These are phyloP conservation scores for Paraconiothyrium sp. DNA, from an alignment of 2,329 filamentous ascomycete genomes.

Conservation along the genomic window DNA sequence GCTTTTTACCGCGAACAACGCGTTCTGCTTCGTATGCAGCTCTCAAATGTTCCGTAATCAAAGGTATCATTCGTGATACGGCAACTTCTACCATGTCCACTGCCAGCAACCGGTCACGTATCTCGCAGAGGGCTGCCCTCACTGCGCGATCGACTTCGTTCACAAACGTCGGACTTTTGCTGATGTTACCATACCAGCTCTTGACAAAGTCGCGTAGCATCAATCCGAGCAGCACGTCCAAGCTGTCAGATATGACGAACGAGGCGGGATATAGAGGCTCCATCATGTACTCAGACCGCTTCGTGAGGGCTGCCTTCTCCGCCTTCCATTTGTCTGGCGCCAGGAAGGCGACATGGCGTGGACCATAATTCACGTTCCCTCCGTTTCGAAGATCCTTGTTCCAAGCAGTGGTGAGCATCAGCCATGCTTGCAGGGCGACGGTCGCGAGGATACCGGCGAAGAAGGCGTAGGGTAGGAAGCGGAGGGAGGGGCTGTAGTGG, in stretches of 20 bases:
- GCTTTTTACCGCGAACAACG: conserved; percentile 82
- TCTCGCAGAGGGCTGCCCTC: conserved; percentile 73
- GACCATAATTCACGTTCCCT: conserved; percentile 54
- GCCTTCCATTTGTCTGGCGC: conserved; percentile 71
- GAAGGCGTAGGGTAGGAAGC: conserved; percentile 88
- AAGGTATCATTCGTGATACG: conserved; percentile 83
- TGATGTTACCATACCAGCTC: conserved; percentile 90
- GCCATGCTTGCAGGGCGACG: conserved; percentile 63
- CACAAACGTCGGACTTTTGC: conserved; percentile 78
- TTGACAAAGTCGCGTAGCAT: conserved; percentile 85
- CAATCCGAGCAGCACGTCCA: conserved; percentile 81
- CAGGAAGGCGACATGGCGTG: conserved; percentile 65
- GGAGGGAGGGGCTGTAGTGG: conserved; percentile 82
- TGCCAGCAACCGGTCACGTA: conserved; percentile 76
- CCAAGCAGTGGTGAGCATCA: conserved; percentile 69
- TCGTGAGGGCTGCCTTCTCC: conserved; percentile 73
- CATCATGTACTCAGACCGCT: conserved; percentile 71
- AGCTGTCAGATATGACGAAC: conserved; percentile 77
- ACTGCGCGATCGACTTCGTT: conserved; percentile 87
- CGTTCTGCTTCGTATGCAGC: conserved; percentile 93
- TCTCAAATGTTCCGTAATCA: conserved; percentile 86
- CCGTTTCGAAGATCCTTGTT: conserved; percentile 52
- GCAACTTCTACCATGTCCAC: conserved; percentile 86
- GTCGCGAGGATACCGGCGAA: conserved; percentile 70
- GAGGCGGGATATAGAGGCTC: conserved; percentile 78